Base-by-base conservation (phyloP, 305 asterid species). In the Rubia balearica region DNA sequence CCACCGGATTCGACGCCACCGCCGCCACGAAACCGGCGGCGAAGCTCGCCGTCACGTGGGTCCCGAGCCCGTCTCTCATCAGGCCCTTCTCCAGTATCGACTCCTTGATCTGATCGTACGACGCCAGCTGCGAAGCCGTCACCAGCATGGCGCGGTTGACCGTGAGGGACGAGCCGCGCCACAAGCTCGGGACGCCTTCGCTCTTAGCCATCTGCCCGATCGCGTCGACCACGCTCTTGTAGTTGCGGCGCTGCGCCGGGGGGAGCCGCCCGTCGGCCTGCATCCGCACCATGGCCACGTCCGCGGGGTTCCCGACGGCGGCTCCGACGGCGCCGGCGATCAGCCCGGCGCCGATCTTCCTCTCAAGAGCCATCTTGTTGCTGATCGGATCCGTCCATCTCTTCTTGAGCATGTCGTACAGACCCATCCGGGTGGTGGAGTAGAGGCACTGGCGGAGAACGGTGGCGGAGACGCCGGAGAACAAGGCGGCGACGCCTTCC, bases 251-350 rank as follows among this genome's bases (percentile, higher is more conserved):
- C 81, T 89, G 87, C 1, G 79, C 87, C 17, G 66, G 17, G 0
- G 98, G 97, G 67, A 92, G 97, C 4, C 98, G 85, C 3, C 98
- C 97, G 73, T 92, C 98, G 22, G 98, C 98, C 67, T 92, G 98
- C 98, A 92, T 92, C 8, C 98, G 88, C 0, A 92, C 96, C 98
- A 92, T 92, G 0, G 98, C 96, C 8, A 92, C 90, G 57, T 92
- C 98, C 5, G 98, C 98, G 0, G 98, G 98, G 69, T 92, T 92
- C 0, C 98, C 98, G 0, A 89, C 92, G 8, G 95, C 96, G 57
- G 98, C 98, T 0, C 98, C 98, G 60, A 92, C 16, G 0, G 91
- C 98, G 0, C 98, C 98, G 76, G 98, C 95, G 13, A 92, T 76
- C 0, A 92, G 76, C 1, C 98, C 98, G n/a, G 97, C 97, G 2